These are phyloP conservation scores for Brasenia schreberi DNA, from an alignment of 164 flowering plant species.

Conservation along the genomic window DNA sequence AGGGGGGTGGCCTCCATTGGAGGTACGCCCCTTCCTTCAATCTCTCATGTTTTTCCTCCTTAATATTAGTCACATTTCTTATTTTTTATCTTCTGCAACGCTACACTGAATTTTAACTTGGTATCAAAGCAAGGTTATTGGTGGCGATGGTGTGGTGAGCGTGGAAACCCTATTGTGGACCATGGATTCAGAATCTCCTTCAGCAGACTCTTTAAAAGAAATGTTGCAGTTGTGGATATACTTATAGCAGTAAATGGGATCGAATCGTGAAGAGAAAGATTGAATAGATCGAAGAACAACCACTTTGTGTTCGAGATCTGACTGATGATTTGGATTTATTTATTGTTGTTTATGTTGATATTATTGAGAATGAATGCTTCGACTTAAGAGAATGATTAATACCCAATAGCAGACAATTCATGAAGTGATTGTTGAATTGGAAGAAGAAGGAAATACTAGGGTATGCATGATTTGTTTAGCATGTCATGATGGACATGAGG, in stretches of 20 bases:
- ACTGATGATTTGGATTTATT: background rate
- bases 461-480: slow-evolving; percentile 86
- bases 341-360: slow-evolving; percentile 45
- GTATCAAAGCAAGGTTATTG: too few species aligned
- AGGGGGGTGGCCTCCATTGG: too few species aligned
- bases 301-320: background rate
- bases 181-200: background rate
- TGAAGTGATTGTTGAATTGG: slow-evolving; percentile 58
- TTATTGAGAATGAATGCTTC: slow-evolving; percentile 62
- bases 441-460: slow-evolving; percentile 95
- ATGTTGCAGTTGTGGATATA: slow-evolving; percentile 32
- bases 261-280: slow-evolving; percentile 62
- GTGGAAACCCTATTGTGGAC: background rate
- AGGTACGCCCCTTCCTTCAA: too few species aligned
- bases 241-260: slow-evolving; percentile 20
- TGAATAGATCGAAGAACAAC: slow-evolving; percentile 31
- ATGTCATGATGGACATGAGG: slow-evolving; percentile 97
- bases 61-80: too few species aligned
- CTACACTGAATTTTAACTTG: too few species aligned
- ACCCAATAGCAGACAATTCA: slow-evolving; percentile 64
- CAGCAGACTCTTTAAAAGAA: background rate
- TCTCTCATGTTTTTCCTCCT: too few species aligned
- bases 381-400: slow-evolving; percentile 56
- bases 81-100: too few species aligned
- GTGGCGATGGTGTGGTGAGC: too few species aligned